These are phyloP conservation scores for Paramecium primaurelia DNA, from an alignment of 73 alveolate genomes.

Conservation along the genomic window DNA sequence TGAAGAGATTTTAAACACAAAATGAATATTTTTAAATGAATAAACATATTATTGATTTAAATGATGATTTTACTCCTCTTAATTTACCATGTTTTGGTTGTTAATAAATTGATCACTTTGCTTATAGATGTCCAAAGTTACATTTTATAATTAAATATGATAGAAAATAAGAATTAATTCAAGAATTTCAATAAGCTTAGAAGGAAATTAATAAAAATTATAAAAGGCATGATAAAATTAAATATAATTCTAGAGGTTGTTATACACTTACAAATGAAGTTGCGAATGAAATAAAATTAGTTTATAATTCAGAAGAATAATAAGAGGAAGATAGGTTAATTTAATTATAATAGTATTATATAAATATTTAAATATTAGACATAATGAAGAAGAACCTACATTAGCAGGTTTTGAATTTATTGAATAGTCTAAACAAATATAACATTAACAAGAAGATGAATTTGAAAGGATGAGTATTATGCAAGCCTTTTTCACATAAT, in stretches of 20 bases:
- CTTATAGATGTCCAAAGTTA: slow-evolving; percentile 26
- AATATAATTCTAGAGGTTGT: slow-evolving; percentile 38
- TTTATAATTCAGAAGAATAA: not conserved
- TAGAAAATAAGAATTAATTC: not conserved
- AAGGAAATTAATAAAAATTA: not conserved
- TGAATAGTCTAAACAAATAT: not conserved
- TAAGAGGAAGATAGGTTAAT: not conserved
- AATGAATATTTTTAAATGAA: slow-evolving; percentile 27
- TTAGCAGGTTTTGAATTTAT: not conserved
- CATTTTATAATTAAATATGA: not conserved
- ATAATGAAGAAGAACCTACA: not conserved
- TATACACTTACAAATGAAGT: not conserved
- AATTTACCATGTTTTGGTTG: slow-evolving; percentile 49
- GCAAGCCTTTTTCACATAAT: not conserved
- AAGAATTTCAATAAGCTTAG: not conserved
- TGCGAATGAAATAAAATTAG: slow-evolving; percentile 7
- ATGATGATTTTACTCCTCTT: not conserved
- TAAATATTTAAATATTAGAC: not conserved
- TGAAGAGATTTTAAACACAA: not conserved
- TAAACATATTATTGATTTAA: slow-evolving; percentile 16
- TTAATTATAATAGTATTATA: not conserved
- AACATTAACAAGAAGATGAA: not conserved
- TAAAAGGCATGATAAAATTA: slow-evolving; percentile 19
- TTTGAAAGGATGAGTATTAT: not conserved
- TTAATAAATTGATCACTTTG: not conserved